Percentiles rank a stretch among this genome's conserved stretches.
phyloP scores from a whole-genome alignment of 805 yeast genomes.

The Cyberlindnera maritima region DNA sequence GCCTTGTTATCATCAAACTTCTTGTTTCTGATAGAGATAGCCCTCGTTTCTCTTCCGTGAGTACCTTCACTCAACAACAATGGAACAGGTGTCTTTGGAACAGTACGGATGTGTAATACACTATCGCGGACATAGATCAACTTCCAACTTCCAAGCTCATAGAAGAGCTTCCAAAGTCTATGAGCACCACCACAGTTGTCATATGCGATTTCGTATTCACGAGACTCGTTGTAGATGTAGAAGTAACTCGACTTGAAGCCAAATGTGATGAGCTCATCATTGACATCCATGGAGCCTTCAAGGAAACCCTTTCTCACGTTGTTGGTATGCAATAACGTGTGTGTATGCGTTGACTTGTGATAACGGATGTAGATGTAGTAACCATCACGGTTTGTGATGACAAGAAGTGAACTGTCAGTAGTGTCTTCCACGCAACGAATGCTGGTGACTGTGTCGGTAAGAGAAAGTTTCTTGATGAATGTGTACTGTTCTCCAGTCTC shows the following conservation, averaged over 20 bases:
- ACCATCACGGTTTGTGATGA: slow-evolving; percentile 67
- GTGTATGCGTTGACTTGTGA: slow-evolving; percentile 21
- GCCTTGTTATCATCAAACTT: slow-evolving; percentile 26
- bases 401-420: slow-evolving; percentile 24
- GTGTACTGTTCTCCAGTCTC: slow-evolving; percentile 22
- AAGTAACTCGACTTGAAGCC: slow-evolving; percentile 84
- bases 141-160: slow-evolving; percentile 31
- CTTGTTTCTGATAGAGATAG: slow-evolving; percentile 49
- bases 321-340: slow-evolving; percentile 48
- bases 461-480: slow-evolving; percentile 44
- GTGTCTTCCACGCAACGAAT: slow-evolving; percentile 37
- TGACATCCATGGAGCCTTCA: slow-evolving; percentile 60
- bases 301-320: slow-evolving; percentile 72
- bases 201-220: slow-evolving; percentile 63
- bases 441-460: slow-evolving; percentile 70
- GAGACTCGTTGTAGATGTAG: slow-evolving; percentile 78
- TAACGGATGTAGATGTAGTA: slow-evolving; percentile 44
- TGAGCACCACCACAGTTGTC: slow-evolving; percentile 91
- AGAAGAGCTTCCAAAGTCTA: slow-evolving; percentile 67
- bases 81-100: slow-evolving; percentile 27
- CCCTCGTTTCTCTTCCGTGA: slow-evolving; percentile 91
- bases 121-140: slow-evolving; percentile 63
- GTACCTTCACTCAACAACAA: slow-evolving; percentile 55
- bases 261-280: slow-evolving; percentile 54
- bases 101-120: slow-evolving; percentile 38